Evolutionary conservation across 1,284 basidiomycete species (phyloP), one percentile per base, ranked within the genome.

Genomic region (Marasmius tenuissimus): DNA sequence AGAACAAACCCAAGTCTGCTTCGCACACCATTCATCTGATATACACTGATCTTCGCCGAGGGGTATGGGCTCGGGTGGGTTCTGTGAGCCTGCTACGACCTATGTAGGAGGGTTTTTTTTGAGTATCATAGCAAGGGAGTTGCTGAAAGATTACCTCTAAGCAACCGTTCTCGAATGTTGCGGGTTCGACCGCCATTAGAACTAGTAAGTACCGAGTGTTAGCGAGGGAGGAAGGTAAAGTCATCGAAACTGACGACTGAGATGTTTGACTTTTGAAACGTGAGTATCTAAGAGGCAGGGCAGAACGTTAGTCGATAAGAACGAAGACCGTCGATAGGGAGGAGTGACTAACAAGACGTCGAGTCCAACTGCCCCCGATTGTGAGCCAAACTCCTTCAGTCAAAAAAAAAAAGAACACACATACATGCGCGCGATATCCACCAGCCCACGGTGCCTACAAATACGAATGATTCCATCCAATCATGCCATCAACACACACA

Each of bases 351-450:
- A 66, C 63, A 66, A 8, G 63, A 59, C 18, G 61, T 53, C n/a
- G 63, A 61, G 39, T 66, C 65, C 35, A 59, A 56, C 65, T 58
- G 12, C 6, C 14, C 55, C 10, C 14, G n/a, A 18, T 33, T 4
- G 9, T 14, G 11, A 18, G 34, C 27, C 27, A 27, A 12, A 34
- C 3, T 42, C 18, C 37, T 18, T 14, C 20, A 1, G 50, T n/a
- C 27, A 27, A 27, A 27, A 27, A 2, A 4, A 27, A 27, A 54
- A n/a, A 12, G 8, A n/a, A 35, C 37, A 51, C n/a, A 6, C 16
- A 35, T 39, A 67, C 66, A 56, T 67, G 66, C n/a, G 66, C 57
- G 33, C 59, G 57, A 54, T 63, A 67, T 9, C 66, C 66, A 2
- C 64, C 66, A 12, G 64, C 63, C 48, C 57, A 50, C 5, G 66